Base-by-base conservation (phyloP, 768 basidiomycete genomes). In the Podaxis carcinomalis region DNA sequence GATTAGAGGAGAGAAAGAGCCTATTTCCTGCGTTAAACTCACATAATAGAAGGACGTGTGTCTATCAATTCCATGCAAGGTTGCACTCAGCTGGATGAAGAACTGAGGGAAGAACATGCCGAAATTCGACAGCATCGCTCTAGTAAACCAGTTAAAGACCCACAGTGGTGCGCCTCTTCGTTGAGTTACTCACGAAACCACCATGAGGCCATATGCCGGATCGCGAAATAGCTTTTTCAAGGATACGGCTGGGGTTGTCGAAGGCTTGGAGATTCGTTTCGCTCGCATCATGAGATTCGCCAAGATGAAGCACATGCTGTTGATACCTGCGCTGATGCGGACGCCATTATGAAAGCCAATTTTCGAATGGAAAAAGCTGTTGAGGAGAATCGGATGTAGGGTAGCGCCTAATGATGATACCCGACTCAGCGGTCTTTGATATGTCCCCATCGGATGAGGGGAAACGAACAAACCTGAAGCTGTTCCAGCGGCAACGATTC, bases 351-450 rank as follows among this genome's bases (percentile, higher is more conserved):
- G 84, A 78, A 85, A 74, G 2, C 87, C 84, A 13, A 79, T 73
- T 1, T 63, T 66, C 2, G 79, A 77, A 58, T 80, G 70, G 61
- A 81, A 78, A 60, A 78, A 69, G 42, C 79, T 74, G 66, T 89
- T 88, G 16, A 90, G 73, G 74, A 88, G 78, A 66, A 87, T 84
- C 3, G 85, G 83, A 60, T 87, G 84, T 3, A 88, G 66, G 23
- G 83, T 76, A 10, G 83, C 84, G 2, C 87, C 87, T n/a, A 19
- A 85, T 66, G 19, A 80, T 82, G n/a, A 83, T 77, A 6, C 77
- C 77, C 56, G 70, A 68, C 76, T 79, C 1, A 66, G 14, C 25
- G 42, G 16, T 27, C 13, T 3, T 32, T 16, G 50, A 32, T 23
- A 2, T 32, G 25, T 7, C 27, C 27, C 27, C 50, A 7, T 9